Evolutionary conservation across 352 stramenopile species (phyloP).

Genomic region (Phytophthora parvispora): DNA sequence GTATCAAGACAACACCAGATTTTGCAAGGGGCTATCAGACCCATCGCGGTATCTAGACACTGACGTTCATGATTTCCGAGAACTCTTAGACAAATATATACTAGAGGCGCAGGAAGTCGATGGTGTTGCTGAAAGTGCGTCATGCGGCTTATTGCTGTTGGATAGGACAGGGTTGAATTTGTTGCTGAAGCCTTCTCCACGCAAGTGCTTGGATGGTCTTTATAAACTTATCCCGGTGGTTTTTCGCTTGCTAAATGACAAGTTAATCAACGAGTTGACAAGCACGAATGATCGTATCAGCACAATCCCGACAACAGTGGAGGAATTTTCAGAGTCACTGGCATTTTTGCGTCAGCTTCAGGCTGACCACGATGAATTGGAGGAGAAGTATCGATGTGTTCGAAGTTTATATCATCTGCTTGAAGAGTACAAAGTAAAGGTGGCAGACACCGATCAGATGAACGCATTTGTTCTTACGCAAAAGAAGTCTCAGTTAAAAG

Average conservation of each 20-base stretch:
- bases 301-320: constrained; percentile 73
- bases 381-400: constrained; percentile 67
- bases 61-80: constrained; percentile 70
- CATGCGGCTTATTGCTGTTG: constrained; percentile 67
- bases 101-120: constrained; percentile 66
- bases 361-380: constrained; percentile 46
- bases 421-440: constrained; percentile 77
- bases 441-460: constrained; percentile 76
- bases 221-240: constrained; percentile 69
- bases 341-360: constrained; percentile 70
- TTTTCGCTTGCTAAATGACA: constrained; percentile 67
- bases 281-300: constrained; percentile 73
- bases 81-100: constrained; percentile 74
- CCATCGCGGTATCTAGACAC: constrained; percentile 28
- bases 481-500: constrained; percentile 76
- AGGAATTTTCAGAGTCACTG: constrained; percentile 75
- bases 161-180: constrained; percentile 70
- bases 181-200: constrained; percentile 72
- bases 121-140: constrained; percentile 48
- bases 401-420: constrained; percentile 69
- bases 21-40: constrained; percentile 57
- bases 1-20: constrained; percentile 78
- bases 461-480: constrained; percentile 83
- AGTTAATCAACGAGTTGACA: constrained; percentile 65
- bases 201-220: constrained; percentile 66